A percentile compares a stretch with the other conserved stretches of the same genome.
Evolutionary conservation across 1,284 basidiomycete genomes (phyloP).

Genomic region (Trametes polyzona): DNA sequence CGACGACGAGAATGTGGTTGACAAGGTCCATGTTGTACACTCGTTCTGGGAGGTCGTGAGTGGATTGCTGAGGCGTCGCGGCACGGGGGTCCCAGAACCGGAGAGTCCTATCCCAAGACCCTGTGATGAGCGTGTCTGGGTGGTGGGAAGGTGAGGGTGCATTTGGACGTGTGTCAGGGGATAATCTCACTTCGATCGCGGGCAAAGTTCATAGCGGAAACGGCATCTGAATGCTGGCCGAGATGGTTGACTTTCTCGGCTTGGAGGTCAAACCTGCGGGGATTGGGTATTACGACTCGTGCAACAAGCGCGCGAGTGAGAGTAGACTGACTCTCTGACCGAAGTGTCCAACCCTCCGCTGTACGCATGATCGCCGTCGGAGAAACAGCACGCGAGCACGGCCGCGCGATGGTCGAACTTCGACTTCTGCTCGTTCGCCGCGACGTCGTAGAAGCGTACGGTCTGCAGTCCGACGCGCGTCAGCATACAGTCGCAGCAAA

Average conservation of each 20-base stretch:
- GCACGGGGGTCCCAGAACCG: slow-evolving; percentile 87
- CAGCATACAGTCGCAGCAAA: neutral
- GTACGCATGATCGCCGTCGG: slow-evolving; percentile 65
- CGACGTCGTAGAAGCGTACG: slow-evolving; percentile 73
- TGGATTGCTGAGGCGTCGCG: slow-evolving; percentile 58
- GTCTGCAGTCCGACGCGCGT: slow-evolving; percentile 49
- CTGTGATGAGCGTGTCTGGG: slow-evolving; percentile 76
- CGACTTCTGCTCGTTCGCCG: slow-evolving; percentile 64
- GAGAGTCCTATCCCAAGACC: slow-evolving; percentile 90
- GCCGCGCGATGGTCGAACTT: slow-evolving; percentile 83
- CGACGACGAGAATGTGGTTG: slow-evolving; percentile 80
- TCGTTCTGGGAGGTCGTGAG: slow-evolving; percentile 77
- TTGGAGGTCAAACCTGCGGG: slow-evolving; percentile 60
- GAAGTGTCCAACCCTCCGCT: slow-evolving; percentile 79
- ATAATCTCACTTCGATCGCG: slow-evolving; percentile 51
- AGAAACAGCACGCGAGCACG: slow-evolving; percentile 68
- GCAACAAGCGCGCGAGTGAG: slow-evolving; percentile 26
- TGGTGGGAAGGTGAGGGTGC: slow-evolving; percentile 1
- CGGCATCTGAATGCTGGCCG: slow-evolving; percentile 68
- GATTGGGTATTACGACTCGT: neutral
- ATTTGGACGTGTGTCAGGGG: neutral
- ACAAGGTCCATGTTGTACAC: slow-evolving; percentile 83
- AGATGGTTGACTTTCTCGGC: slow-evolving; percentile 65
- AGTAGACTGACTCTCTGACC: slow-evolving; percentile 59
- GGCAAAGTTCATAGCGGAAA: slow-evolving; percentile 66